Conservation (phyloP, 2,329 filamentous ascomycete genomes). For the Claviceps arundinis region DNA sequence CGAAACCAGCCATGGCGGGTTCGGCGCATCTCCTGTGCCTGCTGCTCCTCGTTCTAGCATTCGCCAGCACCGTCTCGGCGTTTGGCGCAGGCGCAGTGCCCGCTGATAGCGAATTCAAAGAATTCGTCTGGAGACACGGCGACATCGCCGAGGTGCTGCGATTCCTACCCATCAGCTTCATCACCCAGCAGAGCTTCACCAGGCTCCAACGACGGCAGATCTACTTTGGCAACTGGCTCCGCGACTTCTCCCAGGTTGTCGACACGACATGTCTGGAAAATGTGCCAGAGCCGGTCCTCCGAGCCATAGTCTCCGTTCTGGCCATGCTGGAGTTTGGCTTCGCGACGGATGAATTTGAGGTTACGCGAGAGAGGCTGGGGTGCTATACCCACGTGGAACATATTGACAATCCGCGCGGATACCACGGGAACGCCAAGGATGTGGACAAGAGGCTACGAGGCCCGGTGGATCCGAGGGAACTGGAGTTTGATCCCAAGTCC, state of each 20-base stretch:
- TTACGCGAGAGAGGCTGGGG: conserved; percentile 61
- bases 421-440: conserved; percentile 60
- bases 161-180: conserved; percentile 22
- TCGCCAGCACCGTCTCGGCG: conserved; percentile 18
- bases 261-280: conserved; percentile 39
- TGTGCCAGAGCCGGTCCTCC: conserved; percentile 15
- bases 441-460: conserved; percentile 40
- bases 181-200: conserved; percentile 25
- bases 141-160: conserved; percentile 25
- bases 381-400: conserved; percentile 63
- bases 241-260: conserved; percentile 67
- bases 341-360: conserved; percentile 68
- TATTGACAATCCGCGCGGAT: conserved; percentile 63
- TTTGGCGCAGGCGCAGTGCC: conserved; percentile 27
- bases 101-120: conserved; percentile 23
- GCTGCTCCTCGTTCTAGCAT: conserved; percentile 13
- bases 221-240: conserved; percentile 31
- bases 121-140: conserved; percentile 27
- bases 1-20: not conserved
- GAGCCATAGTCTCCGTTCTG: conserved; percentile 18
- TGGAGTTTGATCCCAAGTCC: conserved; percentile 54
- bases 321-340: conserved; percentile 36
- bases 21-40: conserved; percentile 4
- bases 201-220: conserved; percentile 24
- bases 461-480: conserved; percentile 35